Conservation (phyloP, 495 filamentous ascomycete genomes). For the Neurospora pannonica region DNA sequence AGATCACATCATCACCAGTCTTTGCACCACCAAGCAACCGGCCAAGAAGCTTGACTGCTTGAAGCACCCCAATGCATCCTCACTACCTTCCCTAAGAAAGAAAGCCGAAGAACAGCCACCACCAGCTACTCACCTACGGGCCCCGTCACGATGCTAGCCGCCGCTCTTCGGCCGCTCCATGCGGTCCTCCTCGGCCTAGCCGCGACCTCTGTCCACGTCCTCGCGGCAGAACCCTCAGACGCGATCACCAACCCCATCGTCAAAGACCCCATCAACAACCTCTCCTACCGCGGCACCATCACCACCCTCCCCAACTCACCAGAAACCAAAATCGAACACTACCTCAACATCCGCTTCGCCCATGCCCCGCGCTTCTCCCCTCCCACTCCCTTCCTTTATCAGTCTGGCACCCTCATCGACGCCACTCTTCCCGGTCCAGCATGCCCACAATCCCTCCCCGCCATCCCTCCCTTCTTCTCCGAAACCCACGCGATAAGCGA, state of each 20-base stretch:
- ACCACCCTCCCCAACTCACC: not conserved
- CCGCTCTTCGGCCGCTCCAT: not conserved
- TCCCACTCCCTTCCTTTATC: conserved; percentile 17
- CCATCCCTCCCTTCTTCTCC: conserved; percentile 28
- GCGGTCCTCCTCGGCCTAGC: not conserved
- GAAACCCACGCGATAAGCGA: conserved; percentile 25
- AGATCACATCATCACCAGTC: not conserved
- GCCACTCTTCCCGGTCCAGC: conserved; percentile 27
- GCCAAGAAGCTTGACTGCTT: not conserved
- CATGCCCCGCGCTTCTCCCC: conserved; percentile 32
- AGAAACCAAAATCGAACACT: conserved; percentile 24
- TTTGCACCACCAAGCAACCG: not conserved
- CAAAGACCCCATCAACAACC: not conserved
- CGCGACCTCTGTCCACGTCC: not conserved
- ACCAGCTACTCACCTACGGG: not conserved
- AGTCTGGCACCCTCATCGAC: conserved; percentile 20
- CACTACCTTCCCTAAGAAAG: not conserved
- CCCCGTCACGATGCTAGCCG: not conserved
- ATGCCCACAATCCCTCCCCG: conserved; percentile 28
- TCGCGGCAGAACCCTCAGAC: not conserved
- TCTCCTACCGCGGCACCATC: not conserved
- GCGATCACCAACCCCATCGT: not conserved
- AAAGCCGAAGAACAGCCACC: not conserved
- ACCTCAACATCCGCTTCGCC: conserved; percentile 33
- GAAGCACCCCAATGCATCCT: not conserved